Evolutionary conservation across 2,329 filamentous ascomycete genomes (phyloP), one percentile per base, ranked within the genome.

Genomic region (Coniochaeta sp.): DNA sequence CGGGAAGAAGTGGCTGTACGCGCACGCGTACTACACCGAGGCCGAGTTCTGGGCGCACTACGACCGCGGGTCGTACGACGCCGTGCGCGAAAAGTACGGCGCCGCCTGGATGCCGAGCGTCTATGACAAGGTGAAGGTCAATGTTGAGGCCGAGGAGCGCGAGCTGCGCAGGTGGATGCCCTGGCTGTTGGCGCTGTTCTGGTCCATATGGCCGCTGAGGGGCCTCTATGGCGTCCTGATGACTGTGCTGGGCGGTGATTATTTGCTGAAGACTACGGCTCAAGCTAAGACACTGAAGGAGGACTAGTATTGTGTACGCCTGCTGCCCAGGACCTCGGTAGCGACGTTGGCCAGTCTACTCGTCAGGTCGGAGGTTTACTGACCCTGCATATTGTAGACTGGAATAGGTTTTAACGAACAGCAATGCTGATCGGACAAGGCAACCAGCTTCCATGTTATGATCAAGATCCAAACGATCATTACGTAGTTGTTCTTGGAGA

Each of bases 1-100:
- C 54, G 90, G 90, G 1, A 83, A 88, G 75, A 95, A 95, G 75
- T 93, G 90, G 88, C 77, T 93, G 9, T 95, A 95, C 72, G 90
- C 90, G 2, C 88, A 92, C 68, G 87, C 89, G 0, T 95, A 91
- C 75, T 93, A 93, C 72, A 81, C 82, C 19, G 82, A 89, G 68
- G 74, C 79, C 0, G 83, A 88, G 67, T 44, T 44, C 40, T 44
- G 40, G 40, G 40, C n/a, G 40, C 90, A 89, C 70, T 77, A 77
- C 63, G 77, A 82, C 60, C 72, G 40, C 7, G 65, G 71, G 16
- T 83, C 79, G 79, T 90, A 90, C 70, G 80, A 88, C 28, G 75
- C 69, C 1, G 74, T 90, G 63, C 76, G 88, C 16, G 62, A 67
- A 24, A 88, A 86, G 68, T 90, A 88, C 72, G 70, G 78, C 57